phyloP scores from a whole-genome alignment of 1,284 basidiomycete species.

The Flammula alnicola region DNA sequence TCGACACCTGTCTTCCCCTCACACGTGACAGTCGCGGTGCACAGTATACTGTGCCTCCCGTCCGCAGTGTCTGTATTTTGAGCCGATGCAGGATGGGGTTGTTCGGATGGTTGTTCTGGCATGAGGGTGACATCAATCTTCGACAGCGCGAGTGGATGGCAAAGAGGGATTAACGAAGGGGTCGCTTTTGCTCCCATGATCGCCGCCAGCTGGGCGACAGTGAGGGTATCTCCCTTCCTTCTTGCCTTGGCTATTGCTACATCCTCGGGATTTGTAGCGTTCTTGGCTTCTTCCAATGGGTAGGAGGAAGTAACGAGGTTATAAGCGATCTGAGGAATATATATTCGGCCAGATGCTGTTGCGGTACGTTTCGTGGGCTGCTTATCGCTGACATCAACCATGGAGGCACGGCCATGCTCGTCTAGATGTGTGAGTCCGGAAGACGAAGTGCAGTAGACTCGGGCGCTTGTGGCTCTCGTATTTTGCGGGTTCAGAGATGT shows the following conservation, averaged over 20 bases:
- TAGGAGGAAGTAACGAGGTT: constrained; percentile 56
- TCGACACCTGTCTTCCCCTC: constrained; percentile 88
- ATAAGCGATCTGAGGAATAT: constrained; percentile 68
- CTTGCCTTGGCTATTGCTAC: constrained; percentile 52
- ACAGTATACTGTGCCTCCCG: constrained; percentile 57
- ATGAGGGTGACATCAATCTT: constrained; percentile 69
- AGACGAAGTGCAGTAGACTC: constrained; percentile 29
- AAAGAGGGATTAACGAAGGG: constrained; percentile 82
- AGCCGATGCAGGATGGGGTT: no score
- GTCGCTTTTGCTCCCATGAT: constrained; percentile 90
- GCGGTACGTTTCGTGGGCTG: constrained; percentile 68
- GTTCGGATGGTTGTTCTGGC: constrained; percentile 46
- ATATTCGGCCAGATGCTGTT: constrained; percentile 80
- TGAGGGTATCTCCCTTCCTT: constrained; percentile 78
- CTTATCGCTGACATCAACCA: constrained; percentile 84
- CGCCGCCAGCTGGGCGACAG: constrained; percentile 81
- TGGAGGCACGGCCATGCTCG: constrained; percentile 66
- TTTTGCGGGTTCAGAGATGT: background rate
- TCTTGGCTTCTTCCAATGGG: constrained; percentile 25
- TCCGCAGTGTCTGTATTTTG: background rate
- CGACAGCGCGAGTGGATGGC: constrained; percentile 78
- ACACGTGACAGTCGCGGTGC: constrained; percentile 71
- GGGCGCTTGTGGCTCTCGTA: constrained; percentile 2
- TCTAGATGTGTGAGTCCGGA: constrained; percentile 73
- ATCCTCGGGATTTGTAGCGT: constrained; percentile 25